Base-by-base conservation (phyloP, 495 filamentous ascomycete genomes). In the Baudoinia panamericana region DNA sequence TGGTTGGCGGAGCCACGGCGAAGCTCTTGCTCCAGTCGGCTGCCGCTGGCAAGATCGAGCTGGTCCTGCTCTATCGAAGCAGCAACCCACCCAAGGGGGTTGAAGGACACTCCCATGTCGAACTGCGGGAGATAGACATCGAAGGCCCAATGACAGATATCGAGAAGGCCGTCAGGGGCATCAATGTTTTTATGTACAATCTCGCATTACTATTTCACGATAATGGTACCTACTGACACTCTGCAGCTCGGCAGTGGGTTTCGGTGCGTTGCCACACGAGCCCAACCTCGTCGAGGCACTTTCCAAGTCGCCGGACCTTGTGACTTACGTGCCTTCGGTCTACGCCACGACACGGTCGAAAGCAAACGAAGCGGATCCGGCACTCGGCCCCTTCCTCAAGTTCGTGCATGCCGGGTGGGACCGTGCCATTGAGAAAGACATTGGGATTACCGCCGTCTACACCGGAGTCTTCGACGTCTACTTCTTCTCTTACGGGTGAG, bases 381-480 rank as follows among this genome's bases (percentile, higher is more conserved):
- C 5, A 11, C 17, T 36, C 8, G 33, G 33, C 5, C 8, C 12
- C 7, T 11, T 36, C 4, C 12, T 36, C 8, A 8, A 8, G 16
- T 36, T 36, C 17, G 5, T 36, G 33, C 20, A 36, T 23, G 13
- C 8, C 6, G 33, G 33, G 5, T 19, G 15, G 33, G 20, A 36
- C 9, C 18, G 13, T 8, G 33, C 33, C 16, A 22, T 8, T 15
- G 33, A 36, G 8, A 19, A 20, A 19, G 18, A 13, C 5, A 9
- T 36, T 23, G 15, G 16, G 5, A 19, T 36, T 15, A 36, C 33
- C 21, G 11, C 36, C 10, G n/a, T 39, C 12, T 39, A 9, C 21
- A 39, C 36, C 7, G 36, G 21, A 4, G 36, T 39, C 19, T 39
- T 39, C 15, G 20, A 28, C 19, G 5, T 28, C 12, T 39, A 28